phyloP scores from a whole-genome alignment of 2,329 filamentous ascomycete species.

The Trichoderma sp. region DNA sequence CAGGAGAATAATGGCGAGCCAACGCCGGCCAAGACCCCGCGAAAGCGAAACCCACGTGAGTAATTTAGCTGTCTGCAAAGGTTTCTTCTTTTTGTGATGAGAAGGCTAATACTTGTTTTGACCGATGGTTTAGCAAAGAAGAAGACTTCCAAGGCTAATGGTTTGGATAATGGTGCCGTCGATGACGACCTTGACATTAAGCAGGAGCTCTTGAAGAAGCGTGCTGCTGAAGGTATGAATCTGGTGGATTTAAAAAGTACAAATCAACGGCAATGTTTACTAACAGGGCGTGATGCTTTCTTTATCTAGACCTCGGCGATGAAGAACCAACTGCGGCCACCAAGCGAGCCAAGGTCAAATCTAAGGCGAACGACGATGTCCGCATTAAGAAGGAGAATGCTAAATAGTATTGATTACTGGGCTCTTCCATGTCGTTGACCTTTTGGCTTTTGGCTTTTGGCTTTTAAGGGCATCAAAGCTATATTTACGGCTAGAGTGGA shows the following conservation, averaged over 20 bases:
- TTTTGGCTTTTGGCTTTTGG: not conserved
- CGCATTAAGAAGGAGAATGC: not conserved
- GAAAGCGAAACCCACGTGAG: not conserved
- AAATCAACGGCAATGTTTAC: not conserved
- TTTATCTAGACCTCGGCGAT: not conserved
- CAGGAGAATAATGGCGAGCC: not conserved
- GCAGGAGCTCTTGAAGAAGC: not conserved
- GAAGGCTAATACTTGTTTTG: not conserved
- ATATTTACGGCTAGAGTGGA: not conserved
- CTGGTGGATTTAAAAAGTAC: not conserved
- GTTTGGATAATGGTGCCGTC: not conserved
- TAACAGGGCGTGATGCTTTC: not conserved
- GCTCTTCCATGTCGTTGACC: not conserved
- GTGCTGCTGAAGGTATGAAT: conserved; percentile 1
- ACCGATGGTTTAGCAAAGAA: not conserved
- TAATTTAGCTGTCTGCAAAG: not conserved
- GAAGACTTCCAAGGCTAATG: not conserved
- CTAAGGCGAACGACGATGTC: not conserved
- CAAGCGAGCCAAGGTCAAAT: not conserved
- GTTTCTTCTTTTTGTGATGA: not conserved
- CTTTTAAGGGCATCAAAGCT: not conserved
- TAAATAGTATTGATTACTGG: not conserved
- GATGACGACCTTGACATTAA: not conserved
- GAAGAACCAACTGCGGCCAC: not conserved
- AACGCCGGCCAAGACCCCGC: conserved; percentile 27